Evolutionary conservation across 2,329 filamentous ascomycete genomes (phyloP), one percentile per base, ranked within the genome.

Genomic region (Neofusicoccum ribis): DNA sequence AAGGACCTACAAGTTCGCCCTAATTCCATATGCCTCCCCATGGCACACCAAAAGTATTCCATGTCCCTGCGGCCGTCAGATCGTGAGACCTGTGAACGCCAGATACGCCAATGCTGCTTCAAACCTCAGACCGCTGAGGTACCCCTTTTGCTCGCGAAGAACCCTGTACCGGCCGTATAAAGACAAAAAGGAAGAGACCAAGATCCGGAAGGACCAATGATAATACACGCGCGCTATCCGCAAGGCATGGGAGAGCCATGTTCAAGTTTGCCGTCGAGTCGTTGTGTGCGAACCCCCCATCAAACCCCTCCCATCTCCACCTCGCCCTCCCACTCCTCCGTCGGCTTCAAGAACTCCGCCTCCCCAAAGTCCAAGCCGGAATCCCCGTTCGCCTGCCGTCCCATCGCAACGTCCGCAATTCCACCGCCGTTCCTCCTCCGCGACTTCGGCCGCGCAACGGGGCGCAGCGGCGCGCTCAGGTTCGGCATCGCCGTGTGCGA

Each of bases 341-440:
- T 72, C 31, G 75, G 75, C 66, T 68, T 69, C 68, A 82, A 65
- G 56, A 92, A 92, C 0, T 85, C 82, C 0, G 89, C 89, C 66
- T 92, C 90, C 65, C 85, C 88, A 73, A 92, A 92, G 73, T 92
- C 89, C 69, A 39, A 27, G 15, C 41, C 51, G 4, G 36, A 15
- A 7, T 34, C 39, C 8, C 15, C 20, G 9, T 59, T 52, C 17
- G 51, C 44, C 41, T 59, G 23, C 17, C 63, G 27, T 37, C 77
- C 70, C 77, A 77, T 77, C 67, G 27, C 27, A 31, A 31, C 27
- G 5, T 31, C 27, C 27, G 6, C 3, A 39, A 5, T 7, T 8
- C 23, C 14, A 2, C 23, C 56, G 74, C 70, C 61, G 79, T 70
- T 75, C 76, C 74, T 73, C 67, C 46, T 72, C 70, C 50, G 66